A percentile compares a stretch with the other conserved stretches of the same genome.
Conservation (phyloP, 2,329 filamentous ascomycete genomes). For the Stemphylium lycopersici region DNA sequence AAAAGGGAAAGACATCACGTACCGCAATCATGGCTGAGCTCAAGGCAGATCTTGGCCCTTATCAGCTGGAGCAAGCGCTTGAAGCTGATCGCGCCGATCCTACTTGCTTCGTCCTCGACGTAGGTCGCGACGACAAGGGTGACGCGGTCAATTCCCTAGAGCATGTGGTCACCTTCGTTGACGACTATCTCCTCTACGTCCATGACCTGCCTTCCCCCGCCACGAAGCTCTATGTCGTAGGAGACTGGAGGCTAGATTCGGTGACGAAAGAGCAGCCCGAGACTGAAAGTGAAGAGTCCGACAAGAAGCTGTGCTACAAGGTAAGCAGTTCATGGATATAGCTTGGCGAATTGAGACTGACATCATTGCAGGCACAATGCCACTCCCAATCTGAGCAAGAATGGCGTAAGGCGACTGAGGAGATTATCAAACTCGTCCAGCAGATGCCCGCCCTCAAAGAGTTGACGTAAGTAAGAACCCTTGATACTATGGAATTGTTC, state of each 20-base stretch:
- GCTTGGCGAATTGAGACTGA: not conserved
- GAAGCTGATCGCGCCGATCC: constrained; percentile 12
- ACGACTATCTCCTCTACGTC: constrained; percentile 10
- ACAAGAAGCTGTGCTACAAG: not conserved
- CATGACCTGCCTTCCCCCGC: not conserved
- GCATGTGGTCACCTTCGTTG: constrained; percentile 12
- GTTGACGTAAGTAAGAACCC: constrained; percentile 31
- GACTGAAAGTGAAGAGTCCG: not conserved
- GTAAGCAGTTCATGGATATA: not conserved
- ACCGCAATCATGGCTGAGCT: constrained; percentile 19
- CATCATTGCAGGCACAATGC: not conserved
- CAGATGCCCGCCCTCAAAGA: constrained; percentile 33
- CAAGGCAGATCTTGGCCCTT: constrained; percentile 18
- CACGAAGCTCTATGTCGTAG: constrained; percentile 37
- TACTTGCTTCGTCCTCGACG: constrained; percentile 26
- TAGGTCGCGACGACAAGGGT: constrained; percentile 19
- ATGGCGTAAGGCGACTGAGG: constrained; percentile 23
- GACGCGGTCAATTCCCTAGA: constrained; percentile 15
- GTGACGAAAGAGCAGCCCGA: not conserved
- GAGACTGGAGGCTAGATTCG: constrained; percentile 24
- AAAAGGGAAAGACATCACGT: not conserved
- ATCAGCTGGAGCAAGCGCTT: constrained; percentile 17
- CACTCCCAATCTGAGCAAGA: constrained; percentile 9
- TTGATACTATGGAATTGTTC: not conserved
- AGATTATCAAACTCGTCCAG: constrained; percentile 26